Evolutionary conservation across 2,329 filamentous ascomycete genomes (phyloP).

Genomic region (Raffaelea ambrosiae): DNA sequence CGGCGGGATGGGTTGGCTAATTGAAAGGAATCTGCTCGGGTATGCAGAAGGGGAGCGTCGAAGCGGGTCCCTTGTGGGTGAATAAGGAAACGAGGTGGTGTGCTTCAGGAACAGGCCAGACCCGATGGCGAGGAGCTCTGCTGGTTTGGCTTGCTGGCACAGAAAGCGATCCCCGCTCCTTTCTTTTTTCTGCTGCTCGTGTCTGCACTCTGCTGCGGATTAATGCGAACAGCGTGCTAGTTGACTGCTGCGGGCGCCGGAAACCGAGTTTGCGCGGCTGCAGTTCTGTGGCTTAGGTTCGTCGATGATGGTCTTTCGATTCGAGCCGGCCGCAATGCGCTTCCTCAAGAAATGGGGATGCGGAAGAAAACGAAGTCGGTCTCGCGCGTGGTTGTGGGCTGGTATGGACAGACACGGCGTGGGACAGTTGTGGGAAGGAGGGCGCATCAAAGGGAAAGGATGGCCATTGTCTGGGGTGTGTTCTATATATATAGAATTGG

Average conservation of each 20-base stretch:
- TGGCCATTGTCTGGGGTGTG: background rate
- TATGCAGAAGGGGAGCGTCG: background rate
- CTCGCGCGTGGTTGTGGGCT: no score
- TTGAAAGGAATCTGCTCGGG: constrained; percentile 1
- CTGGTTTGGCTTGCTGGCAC: background rate
- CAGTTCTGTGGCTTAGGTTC: no score
- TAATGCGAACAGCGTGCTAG: no score
- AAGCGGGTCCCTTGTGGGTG: background rate
- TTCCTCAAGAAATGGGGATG: no score
- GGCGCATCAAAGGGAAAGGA: background rate
- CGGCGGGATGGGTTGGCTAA: background rate
- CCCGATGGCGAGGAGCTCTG: background rate
- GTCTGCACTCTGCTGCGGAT: no score
- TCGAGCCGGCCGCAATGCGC: no score
- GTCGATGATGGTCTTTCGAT: no score
- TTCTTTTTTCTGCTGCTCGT: background rate
- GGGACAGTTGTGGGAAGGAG: background rate
- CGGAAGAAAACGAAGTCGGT: no score
- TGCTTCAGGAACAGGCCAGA: background rate
- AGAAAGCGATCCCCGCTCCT: background rate
- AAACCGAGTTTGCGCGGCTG: no score
- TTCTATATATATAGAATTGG: background rate
- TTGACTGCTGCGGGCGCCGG: no score
- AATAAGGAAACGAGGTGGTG: background rate
- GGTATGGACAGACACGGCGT: background rate